These are phyloP conservation scores for Colletotrichum paranaense DNA, from an alignment of 2,329 filamentous ascomycete species.

Conservation along the genomic window DNA sequence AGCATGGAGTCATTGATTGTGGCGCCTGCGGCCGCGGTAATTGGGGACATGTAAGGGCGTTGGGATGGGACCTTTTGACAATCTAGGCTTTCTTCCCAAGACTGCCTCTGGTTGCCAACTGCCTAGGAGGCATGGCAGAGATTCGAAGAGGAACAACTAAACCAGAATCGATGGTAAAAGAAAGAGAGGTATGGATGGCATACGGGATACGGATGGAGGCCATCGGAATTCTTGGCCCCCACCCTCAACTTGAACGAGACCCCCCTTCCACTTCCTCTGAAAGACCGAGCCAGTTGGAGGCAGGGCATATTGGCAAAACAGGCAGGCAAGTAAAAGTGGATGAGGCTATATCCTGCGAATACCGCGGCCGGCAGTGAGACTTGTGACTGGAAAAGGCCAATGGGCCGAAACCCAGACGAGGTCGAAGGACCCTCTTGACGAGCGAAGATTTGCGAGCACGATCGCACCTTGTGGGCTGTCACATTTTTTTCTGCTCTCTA, in stretches of 20 bases:
- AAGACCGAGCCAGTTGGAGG: not conserved
- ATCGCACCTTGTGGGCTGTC: slow-evolving; percentile 23
- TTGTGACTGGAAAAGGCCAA: slow-evolving; percentile 6
- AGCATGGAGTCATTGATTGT: slow-evolving; percentile 5
- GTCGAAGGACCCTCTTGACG: not conserved
- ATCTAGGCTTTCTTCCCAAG: not conserved
- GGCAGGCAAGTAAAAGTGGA: slow-evolving; percentile 7
- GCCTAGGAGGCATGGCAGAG: not conserved
- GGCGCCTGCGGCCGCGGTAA: slow-evolving; percentile 26
- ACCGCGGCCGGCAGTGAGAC: slow-evolving; percentile 26
- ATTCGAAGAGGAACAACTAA: too few relatives aligned
- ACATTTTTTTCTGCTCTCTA: not conserved
- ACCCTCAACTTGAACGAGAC: not conserved
- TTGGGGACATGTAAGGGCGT: slow-evolving; percentile 2
- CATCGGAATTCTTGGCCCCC: not conserved
- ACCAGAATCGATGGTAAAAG: not conserved
- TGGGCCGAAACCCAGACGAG: slow-evolving; percentile 10
- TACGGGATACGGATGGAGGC: not conserved
- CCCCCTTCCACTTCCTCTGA: not conserved
- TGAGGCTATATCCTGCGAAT: slow-evolving; percentile 2
- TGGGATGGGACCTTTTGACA: not conserved
- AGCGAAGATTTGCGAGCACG: slow-evolving; percentile 31
- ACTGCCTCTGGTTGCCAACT: not conserved
- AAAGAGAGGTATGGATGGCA: not conserved
- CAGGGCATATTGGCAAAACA: not conserved